A percentile compares a stretch with the other conserved stretches of the same genome.
Conservation (phyloP, 352 stramenopile species). For the Globisporangium carolinianum region DNA sequence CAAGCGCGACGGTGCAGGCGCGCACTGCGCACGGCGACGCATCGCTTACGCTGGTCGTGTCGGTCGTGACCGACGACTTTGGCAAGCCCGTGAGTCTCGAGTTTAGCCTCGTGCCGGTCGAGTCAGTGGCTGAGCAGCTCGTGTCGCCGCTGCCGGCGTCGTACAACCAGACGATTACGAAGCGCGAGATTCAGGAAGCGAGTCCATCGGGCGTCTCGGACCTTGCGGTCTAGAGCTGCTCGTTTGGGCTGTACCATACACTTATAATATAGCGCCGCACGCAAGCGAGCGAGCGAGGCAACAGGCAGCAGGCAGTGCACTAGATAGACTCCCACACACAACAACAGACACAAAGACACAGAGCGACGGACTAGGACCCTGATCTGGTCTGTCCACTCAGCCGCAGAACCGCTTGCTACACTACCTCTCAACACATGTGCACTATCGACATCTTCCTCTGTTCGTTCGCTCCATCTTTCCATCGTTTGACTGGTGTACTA, state of each 20-base stretch:
- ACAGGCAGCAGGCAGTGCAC: background rate
- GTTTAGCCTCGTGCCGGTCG: constrained; percentile 59
- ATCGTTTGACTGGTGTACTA: no score
- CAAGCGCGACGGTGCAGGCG: constrained; percentile 45
- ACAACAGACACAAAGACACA: background rate
- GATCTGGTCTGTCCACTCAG: no score
- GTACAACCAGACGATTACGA: constrained; percentile 15
- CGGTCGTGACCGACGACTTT: constrained; percentile 48
- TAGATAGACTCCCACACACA: background rate
- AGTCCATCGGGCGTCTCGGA: constrained; percentile 50
- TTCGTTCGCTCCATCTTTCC: no score
- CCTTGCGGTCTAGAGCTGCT: constrained; percentile 26
- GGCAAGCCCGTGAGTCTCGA: constrained; percentile 42
- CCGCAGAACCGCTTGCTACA: background rate
- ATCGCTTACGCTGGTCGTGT: constrained; percentile 50
- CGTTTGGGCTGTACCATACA: constrained; percentile 37
- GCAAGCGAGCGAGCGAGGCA: background rate
- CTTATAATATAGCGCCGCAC: constrained; percentile 32
- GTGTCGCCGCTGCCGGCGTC: constrained; percentile 8
- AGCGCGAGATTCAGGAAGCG: constrained; percentile 36
- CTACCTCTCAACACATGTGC: background rate
- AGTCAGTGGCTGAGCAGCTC: constrained; percentile 33
- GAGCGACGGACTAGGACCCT: no score
- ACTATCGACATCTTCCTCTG: no score
- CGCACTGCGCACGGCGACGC: constrained; percentile 32